Evolutionary conservation across 768 basidiomycete species (phyloP).

Genomic region (Termitomyces sp.): DNA sequence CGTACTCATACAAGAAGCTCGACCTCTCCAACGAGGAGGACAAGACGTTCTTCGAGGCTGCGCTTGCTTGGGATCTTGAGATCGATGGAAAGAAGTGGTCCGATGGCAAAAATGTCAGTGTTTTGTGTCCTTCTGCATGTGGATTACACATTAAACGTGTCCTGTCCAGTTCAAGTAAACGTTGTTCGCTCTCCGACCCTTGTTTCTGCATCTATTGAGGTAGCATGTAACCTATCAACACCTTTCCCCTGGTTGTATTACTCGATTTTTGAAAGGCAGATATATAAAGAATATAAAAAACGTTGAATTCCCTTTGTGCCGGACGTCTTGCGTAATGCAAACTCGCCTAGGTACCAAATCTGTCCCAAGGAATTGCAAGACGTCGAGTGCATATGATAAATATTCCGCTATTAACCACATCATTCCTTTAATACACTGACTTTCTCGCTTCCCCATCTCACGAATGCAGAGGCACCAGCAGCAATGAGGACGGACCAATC

Average conservation of each 20-base stretch:
- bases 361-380: neutral
- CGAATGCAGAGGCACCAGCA: constrained; percentile 39
- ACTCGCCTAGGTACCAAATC: neutral
- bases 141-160: constrained; percentile 3
- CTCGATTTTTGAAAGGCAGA: neutral
- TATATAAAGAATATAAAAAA: constrained; percentile 4
- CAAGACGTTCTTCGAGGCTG: constrained; percentile 88
- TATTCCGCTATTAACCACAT: neutral
- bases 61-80: constrained; percentile 91
- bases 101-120: constrained; percentile 84
- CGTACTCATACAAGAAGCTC: constrained; percentile 74
- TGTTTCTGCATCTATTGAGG: neutral
- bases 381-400: too few species aligned
- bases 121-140: neutral
- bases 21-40: constrained; percentile 69
- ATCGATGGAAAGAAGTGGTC: constrained; percentile 86
- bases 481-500: constrained; percentile 67
- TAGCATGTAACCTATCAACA: constrained; percentile 2
- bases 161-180: constrained; percentile 29
- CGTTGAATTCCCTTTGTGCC: neutral
- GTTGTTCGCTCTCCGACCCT: neutral
- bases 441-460: constrained; percentile 52
- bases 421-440: constrained; percentile 27
- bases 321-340: neutral
- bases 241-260: neutral